These are phyloP conservation scores for Solanum pimpinellifolium DNA, from an alignment of 257 asterid species.

Conservation along the genomic window DNA sequence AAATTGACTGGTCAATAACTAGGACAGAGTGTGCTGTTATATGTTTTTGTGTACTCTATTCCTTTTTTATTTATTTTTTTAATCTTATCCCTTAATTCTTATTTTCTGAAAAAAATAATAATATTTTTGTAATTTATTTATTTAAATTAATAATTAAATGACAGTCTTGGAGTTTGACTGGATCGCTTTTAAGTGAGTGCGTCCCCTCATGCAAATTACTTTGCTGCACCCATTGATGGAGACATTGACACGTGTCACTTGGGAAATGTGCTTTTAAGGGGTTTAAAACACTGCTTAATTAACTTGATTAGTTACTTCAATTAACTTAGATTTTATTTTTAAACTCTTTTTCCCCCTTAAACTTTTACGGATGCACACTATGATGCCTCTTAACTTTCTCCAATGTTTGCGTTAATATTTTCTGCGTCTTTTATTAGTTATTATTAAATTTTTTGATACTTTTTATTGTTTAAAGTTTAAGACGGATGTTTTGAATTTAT, in stretches of 20 bases:
- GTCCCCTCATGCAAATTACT: background rate
- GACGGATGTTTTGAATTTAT: accelerated
- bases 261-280: background rate
- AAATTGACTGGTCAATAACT: slow-evolving; percentile 6
- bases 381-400: background rate
- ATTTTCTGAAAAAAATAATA: background rate
- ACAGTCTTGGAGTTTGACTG: slow-evolving; percentile 4
- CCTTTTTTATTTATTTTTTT: background rate
- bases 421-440: too few species aligned
- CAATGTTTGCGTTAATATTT: background rate
- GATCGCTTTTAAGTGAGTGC: background rate
- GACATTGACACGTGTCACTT: slow-evolving; percentile 3
- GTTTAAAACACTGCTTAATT: background rate
- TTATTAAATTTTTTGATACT: background rate
- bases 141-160: background rate
- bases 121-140: background rate
- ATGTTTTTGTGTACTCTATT: background rate
- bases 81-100: background rate
- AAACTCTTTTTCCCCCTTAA: background rate
- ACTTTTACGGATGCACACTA: background rate
- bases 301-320: background rate
- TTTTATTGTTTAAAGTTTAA: background rate
- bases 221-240: background rate
- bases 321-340: background rate
- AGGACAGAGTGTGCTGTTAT: slow-evolving; percentile 1